Percentiles rank a stretch among this genome's conserved stretches.
phyloP scores from a whole-genome alignment of 345 rosid genomes.

The Pistacia vera region DNA sequence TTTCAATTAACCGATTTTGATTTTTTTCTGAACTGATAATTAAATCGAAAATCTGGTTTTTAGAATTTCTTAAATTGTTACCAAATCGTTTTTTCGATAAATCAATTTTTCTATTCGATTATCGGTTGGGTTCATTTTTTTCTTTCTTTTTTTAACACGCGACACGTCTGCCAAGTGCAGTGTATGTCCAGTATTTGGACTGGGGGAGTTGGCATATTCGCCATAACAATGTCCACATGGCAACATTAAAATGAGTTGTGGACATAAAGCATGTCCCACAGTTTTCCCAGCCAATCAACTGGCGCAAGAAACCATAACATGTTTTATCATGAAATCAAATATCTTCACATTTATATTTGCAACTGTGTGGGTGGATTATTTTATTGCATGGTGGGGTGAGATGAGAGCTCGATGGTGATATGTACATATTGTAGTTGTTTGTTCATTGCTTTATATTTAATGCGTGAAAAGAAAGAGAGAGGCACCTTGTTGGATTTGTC shows the following conservation, averaged over 20 bases:
- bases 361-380: slow-evolving; percentile 33
- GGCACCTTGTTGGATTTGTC: slow-evolving; percentile 44
- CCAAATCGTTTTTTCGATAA: too few species aligned
- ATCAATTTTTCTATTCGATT: too few species aligned
- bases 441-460: slow-evolving; percentile 36
- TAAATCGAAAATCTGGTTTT: too few species aligned
- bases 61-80: too few species aligned
- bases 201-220: slow-evolving; percentile 1
- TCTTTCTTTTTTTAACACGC: too few species aligned
- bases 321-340: slow-evolving; percentile 12
- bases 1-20: too few species aligned
- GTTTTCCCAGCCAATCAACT: slow-evolving; percentile 11
- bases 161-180: too few species aligned
- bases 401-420: slow-evolving; percentile 25
- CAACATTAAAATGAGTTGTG: slow-evolving; percentile 13
- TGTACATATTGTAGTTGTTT: slow-evolving; percentile 15
- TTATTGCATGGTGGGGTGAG: slow-evolving; percentile 35
- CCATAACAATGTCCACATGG: slow-evolving; percentile 20
- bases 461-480: slow-evolving; percentile 41
- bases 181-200: slow-evolving; percentile 18
- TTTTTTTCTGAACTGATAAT: too few species aligned
- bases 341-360: slow-evolving; percentile 28
- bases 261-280: slow-evolving; percentile 11
- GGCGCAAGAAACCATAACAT: slow-evolving; percentile 14
- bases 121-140: too few species aligned